These are phyloP conservation scores for Ceratobasidium sp. DNA, from an alignment of 1,284 basidiomycete genomes.

Conservation along the genomic window DNA sequence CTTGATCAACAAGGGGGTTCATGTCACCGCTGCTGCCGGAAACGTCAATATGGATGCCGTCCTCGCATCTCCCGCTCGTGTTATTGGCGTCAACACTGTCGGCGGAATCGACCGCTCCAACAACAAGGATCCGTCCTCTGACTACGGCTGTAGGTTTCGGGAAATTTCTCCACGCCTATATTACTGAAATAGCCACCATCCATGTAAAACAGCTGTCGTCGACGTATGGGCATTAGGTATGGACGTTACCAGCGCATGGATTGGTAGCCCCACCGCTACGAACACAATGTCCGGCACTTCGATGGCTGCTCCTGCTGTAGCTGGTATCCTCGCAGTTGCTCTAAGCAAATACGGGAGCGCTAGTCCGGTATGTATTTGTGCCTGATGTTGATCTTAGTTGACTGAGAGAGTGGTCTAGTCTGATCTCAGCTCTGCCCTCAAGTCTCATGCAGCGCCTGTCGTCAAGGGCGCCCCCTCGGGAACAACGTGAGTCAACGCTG, in stretches of 20 bases:
- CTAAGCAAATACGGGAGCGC: conserved; percentile 25
- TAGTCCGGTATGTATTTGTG: neutral
- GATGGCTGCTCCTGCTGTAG: conserved; percentile 38
- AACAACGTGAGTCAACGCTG: conserved; percentile 56
- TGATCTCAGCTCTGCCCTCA: conserved; percentile 2
- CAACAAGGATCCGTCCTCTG: conserved; percentile 90
- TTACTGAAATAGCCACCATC: neutral
- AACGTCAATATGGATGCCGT: conserved; percentile 66
- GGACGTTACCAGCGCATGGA: conserved; percentile 50
- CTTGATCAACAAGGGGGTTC: conserved; percentile 85
- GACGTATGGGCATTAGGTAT: conserved; percentile 48
- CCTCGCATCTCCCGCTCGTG: conserved; percentile 60
- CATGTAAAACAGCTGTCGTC: conserved; percentile 20
- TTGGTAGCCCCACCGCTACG: conserved; percentile 30
- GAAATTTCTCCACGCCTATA: neutral
- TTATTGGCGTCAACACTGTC: conserved; percentile 87
- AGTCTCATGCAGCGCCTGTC: conserved; percentile 18
- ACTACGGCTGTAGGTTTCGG: conserved; percentile 62
- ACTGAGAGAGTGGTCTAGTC: neutral
- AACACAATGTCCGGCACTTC: conserved; percentile 38
- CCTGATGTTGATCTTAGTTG: conserved; percentile 57
- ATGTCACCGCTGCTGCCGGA: conserved; percentile 96
- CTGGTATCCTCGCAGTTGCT: conserved; percentile 31
- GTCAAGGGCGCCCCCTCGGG: conserved; percentile 40
- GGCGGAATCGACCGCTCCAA: conserved; percentile 85